phyloP scores from a whole-genome alignment of 257 asterid species.

The Parsonsia alboflavescens region DNA sequence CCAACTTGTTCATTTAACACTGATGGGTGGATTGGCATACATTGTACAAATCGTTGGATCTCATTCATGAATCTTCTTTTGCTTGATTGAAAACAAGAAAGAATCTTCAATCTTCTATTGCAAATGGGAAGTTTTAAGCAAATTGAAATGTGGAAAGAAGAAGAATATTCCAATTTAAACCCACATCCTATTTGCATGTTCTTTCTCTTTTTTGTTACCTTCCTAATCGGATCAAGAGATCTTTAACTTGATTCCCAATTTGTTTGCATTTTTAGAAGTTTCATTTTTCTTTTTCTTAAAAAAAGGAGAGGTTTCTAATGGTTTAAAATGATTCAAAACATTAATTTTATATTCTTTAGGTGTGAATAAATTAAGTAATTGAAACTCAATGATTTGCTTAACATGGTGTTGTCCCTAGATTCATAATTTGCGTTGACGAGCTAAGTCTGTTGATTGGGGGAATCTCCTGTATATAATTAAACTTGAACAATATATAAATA shows the following conservation, averaged over 20 bases:
- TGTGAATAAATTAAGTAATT: neutral
- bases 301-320: neutral
- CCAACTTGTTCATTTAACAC: constrained; percentile 12
- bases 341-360: neutral
- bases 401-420: constrained; percentile 25
- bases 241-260: neutral
- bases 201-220: neutral
- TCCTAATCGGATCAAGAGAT: neutral
- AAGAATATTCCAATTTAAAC: constrained; percentile 18
- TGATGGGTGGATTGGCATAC: neutral
- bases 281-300: too few relatives aligned
- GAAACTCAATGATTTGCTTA: constrained; percentile 20
- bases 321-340: neutral
- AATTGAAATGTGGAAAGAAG: constrained; percentile 9
- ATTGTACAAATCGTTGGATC: neutral
- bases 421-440: constrained; percentile 17
- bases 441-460: constrained; percentile 3
- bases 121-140: neutral
- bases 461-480: neutral
- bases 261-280: too few relatives aligned
- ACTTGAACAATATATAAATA: neutral
- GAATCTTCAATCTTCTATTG: neutral
- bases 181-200: neutral
- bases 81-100: too few relatives aligned
- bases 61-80: constrained; percentile 17